Conservation (phyloP, 768 basidiomycete species). For the Boletus patriciae region DNA sequence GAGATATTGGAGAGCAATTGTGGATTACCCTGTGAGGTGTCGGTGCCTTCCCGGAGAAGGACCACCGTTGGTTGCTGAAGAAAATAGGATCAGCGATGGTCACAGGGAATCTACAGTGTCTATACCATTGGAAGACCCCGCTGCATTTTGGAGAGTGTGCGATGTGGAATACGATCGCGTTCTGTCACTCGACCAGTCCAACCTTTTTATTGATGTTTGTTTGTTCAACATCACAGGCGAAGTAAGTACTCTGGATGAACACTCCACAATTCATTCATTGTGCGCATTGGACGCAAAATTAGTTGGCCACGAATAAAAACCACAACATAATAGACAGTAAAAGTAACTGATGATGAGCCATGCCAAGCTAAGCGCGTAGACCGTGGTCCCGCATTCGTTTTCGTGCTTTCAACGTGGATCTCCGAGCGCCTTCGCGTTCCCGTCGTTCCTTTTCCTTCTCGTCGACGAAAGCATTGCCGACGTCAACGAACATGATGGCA, state of each 20-base stretch:
- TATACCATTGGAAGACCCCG: slow-evolving; percentile 76
- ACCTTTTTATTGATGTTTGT: slow-evolving; percentile 22
- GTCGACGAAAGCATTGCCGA: slow-evolving; percentile 70
- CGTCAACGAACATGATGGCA: slow-evolving; percentile 66
- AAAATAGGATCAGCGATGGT: slow-evolving; percentile 18
- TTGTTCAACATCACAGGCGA: slow-evolving; percentile 6
- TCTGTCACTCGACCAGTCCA: background rate
- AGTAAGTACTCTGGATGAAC: background rate
- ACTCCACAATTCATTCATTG: background rate
- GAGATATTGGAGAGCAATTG: slow-evolving; percentile 95
- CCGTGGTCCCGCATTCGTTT: slow-evolving; percentile 27
- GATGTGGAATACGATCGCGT: slow-evolving; percentile 11
- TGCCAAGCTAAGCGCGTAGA: slow-evolving; percentile 3
- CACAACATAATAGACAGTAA: background rate
- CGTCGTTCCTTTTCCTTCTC: slow-evolving; percentile 52
- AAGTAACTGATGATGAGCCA: background rate
- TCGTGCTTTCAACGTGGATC: slow-evolving; percentile 37
- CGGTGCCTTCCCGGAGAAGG: slow-evolving; percentile 93
- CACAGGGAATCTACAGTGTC: background rate
- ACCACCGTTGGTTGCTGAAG: slow-evolving; percentile 94
- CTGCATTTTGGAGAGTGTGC: slow-evolving; percentile 62
- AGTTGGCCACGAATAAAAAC: background rate
- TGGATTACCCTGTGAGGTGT: slow-evolving; percentile 90
- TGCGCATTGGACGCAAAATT: background rate
- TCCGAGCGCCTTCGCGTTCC: slow-evolving; percentile 49